Percentiles rank a stretch among this genome's conserved stretches.
phyloP scores from a whole-genome alignment of 73 alveolate genomes.

The Uronychia setigera region DNA sequence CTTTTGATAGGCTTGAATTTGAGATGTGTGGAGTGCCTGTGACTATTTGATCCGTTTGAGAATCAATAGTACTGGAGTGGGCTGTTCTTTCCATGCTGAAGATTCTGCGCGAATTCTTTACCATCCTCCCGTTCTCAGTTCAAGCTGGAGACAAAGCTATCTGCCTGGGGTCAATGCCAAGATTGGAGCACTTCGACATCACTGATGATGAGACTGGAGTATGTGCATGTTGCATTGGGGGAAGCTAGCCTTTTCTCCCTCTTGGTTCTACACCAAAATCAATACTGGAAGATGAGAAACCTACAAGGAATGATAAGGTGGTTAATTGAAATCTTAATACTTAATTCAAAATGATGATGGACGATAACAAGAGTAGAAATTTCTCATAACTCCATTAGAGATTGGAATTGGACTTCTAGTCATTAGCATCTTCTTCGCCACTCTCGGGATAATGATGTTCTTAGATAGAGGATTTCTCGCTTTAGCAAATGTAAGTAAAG shows the following conservation, averaged over 20 bases:
- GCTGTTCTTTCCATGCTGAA: neutral
- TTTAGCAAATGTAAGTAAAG: constrained; percentile 46
- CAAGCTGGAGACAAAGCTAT: neutral
- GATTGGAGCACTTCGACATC: too few relatives aligned
- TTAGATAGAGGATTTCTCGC: constrained; percentile 67
- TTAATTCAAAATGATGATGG: constrained; percentile 8
- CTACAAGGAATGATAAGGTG: too few relatives aligned
- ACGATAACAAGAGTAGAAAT: constrained; percentile 6
- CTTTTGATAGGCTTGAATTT: neutral
- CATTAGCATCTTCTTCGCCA: constrained; percentile 33
- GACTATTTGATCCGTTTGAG: neutral
- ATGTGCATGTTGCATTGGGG: too few relatives aligned
- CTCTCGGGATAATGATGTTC: constrained; percentile 51
- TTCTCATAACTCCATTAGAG: too few relatives aligned
- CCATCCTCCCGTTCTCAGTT: neutral
- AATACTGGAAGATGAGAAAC: too few relatives aligned
- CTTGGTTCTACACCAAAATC: too few relatives aligned
- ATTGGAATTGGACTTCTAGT: constrained; percentile 63
- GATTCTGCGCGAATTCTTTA: neutral
- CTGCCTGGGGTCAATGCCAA: neutral
- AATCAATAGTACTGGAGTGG: too few relatives aligned
- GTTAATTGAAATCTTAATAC: too few relatives aligned
- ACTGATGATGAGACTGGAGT: too few relatives aligned
- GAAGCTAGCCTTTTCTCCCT: too few relatives aligned
- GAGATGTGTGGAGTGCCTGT: neutral